These are phyloP conservation scores for Irineochytrium annulatum DNA, from an alignment of 192 early-diverging fungal genomes.

Conservation along the genomic window DNA sequence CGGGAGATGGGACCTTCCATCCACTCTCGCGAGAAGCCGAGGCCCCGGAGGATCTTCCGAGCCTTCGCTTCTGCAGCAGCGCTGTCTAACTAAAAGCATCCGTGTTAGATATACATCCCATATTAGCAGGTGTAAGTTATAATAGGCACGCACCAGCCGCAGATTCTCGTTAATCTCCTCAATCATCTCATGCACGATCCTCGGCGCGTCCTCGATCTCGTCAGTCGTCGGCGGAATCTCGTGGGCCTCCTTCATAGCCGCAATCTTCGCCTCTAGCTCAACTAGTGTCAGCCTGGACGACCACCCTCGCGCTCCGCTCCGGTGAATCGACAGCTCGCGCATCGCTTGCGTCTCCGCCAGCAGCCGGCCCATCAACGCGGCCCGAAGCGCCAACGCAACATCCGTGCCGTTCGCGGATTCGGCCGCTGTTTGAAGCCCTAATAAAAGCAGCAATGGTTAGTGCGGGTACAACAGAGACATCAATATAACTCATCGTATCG, in stretches of 20 bases:
- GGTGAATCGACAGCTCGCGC: slow-evolving; percentile 24
- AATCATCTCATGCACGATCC: not conserved
- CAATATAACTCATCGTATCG: not conserved
- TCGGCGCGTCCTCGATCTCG: slow-evolving; percentile 10
- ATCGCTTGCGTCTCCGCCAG: slow-evolving; percentile 3
- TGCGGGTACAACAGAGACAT: not conserved
- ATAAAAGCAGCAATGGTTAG: not conserved
- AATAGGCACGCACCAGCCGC: not conserved
- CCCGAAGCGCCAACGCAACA: slow-evolving; percentile 22
- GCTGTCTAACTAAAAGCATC: slow-evolving; percentile 8
- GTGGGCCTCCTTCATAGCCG: slow-evolving; percentile 73
- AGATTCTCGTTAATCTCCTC: slow-evolving; percentile 14
- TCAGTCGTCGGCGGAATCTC: slow-evolving; percentile 43
- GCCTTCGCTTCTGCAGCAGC: slow-evolving; percentile 65
- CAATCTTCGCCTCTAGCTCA: slow-evolving; percentile 70
- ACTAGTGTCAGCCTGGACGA: slow-evolving; percentile 40
- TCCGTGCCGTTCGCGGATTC: slow-evolving; percentile 11
- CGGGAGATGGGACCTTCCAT: slow-evolving; percentile 44
- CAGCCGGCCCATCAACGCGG: slow-evolving; percentile 3
- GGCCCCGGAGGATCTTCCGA: slow-evolving; percentile 63
- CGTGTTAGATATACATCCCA: not conserved
- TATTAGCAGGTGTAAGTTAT: not conserved
- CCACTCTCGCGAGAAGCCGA: slow-evolving; percentile 67
- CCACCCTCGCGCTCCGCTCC: slow-evolving; percentile 30
- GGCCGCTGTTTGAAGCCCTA: slow-evolving; percentile 18